Conservation (phyloP, 768 basidiomycete genomes). For the Leccinellum albellum region DNA sequence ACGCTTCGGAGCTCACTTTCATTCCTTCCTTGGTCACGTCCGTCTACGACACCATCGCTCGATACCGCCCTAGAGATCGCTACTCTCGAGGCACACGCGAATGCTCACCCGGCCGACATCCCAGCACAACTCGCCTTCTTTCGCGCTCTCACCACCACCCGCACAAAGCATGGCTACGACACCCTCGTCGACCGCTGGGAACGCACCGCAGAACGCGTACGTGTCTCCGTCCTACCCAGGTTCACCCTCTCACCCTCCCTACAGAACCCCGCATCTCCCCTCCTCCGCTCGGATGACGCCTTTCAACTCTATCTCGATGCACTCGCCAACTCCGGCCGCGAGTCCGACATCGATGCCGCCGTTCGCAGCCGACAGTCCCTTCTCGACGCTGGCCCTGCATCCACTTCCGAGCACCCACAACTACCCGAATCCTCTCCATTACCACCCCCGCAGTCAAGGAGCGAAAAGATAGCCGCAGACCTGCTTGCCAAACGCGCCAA, state of each 20-base stretch:
- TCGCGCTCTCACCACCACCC: constrained; percentile 61
- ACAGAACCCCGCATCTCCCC: constrained; percentile 66
- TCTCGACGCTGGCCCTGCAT: constrained; percentile 38
- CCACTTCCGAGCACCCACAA: constrained; percentile 5
- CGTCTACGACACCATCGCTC: constrained; percentile 41
- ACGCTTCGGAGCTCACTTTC: neutral
- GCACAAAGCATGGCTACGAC: constrained; percentile 58
- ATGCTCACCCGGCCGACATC: constrained; percentile 67
- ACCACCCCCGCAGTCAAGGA: constrained; percentile 27
- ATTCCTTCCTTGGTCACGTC: constrained; percentile 32
- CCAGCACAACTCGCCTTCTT: constrained; percentile 67
- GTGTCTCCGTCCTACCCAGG: constrained; percentile 28
- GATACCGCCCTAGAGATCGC: constrained; percentile 65
- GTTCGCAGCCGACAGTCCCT: constrained; percentile 68
- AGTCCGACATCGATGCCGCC: constrained; percentile 56
- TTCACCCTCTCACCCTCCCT: constrained; percentile 2
- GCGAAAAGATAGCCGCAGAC: constrained; percentile 42
- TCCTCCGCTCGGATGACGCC: constrained; percentile 65
- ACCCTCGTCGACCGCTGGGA: constrained; percentile 79
- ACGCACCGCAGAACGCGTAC: constrained; percentile 75
- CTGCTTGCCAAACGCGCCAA: constrained; percentile 32
- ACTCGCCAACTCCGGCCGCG: constrained; percentile 55
- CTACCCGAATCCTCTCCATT: constrained; percentile 10
- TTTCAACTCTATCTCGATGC: constrained; percentile 75
- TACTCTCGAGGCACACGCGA: constrained; percentile 73